These are phyloP conservation scores for Phyllachora maydis DNA, from an alignment of 2,329 filamentous ascomycete genomes.

Conservation along the genomic window DNA sequence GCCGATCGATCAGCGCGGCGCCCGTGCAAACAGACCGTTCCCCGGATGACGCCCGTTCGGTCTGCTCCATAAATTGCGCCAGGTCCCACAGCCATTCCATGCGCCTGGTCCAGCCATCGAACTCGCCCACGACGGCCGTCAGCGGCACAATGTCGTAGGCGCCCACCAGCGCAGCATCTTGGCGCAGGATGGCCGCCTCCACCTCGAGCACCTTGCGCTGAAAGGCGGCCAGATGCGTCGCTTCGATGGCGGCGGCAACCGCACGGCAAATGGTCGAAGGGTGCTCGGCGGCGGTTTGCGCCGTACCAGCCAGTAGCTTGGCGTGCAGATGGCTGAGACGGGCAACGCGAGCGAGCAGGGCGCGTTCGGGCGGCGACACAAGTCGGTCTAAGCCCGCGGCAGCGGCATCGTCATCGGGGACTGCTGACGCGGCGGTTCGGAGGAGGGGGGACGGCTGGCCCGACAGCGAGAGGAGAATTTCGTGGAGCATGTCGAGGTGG, in stretches of 20 bases:
- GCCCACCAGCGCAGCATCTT: constrained; percentile 64
- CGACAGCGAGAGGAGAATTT: constrained; percentile 90
- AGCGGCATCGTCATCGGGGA: constrained; percentile 18
- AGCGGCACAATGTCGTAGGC: constrained; percentile 87
- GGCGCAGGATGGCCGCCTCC: constrained; percentile 54
- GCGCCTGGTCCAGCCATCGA: constrained; percentile 66
- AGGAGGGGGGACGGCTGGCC: constrained; percentile 85
- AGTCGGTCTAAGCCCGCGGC: constrained; percentile 22
- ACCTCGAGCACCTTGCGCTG: constrained; percentile 71
- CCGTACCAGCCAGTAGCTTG: constrained; percentile 44
- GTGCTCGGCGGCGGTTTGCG: constrained; percentile 48
- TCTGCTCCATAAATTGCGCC: constrained; percentile 41
- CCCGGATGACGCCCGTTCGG: constrained; percentile 9
- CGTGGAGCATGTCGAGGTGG: constrained; percentile 62
- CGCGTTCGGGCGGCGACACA: constrained; percentile 61
- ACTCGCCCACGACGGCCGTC: constrained; percentile 65
- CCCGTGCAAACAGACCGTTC: constrained; percentile 31
- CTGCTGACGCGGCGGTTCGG: constrained; percentile 25
- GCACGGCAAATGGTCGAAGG: constrained; percentile 71
- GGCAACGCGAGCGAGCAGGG: constrained; percentile 58
- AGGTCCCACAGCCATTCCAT: constrained; percentile 75
- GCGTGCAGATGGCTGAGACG: constrained; percentile 63
- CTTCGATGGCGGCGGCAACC: constrained; percentile 57
- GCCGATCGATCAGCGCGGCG: constrained; percentile 53
- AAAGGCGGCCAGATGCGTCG: constrained; percentile 58